A percentile compares a stretch with the other conserved stretches of the same genome.
Conservation (phyloP, 257 asterid species). For the Avicennia marina region DNA sequence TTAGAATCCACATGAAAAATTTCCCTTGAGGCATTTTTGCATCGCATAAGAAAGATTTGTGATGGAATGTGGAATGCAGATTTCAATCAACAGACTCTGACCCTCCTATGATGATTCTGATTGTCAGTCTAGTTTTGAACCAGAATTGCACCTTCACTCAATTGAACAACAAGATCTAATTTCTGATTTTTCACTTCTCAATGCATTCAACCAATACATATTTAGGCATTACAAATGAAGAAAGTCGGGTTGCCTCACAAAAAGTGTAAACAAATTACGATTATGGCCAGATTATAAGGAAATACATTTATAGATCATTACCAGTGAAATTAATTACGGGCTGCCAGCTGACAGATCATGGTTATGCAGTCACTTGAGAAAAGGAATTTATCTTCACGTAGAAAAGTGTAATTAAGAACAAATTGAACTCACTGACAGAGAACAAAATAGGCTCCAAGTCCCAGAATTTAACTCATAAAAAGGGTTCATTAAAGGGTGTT, state of each 20-base stretch:
- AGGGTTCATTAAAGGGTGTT: neutral
- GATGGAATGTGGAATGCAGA: neutral
- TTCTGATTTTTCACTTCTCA: neutral
- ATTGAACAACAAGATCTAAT: neutral
- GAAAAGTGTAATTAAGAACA: neutral
- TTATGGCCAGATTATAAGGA: neutral
- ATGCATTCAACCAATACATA: too few species aligned
- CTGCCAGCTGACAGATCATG: neutral
- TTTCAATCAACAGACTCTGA: neutral
- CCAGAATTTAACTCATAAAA: neutral
- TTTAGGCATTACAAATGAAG: too few species aligned
- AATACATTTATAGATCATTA: neutral
- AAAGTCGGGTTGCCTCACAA: neutral
- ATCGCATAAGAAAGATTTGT: neutral
- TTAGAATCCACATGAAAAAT: too few species aligned
- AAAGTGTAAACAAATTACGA: neutral
- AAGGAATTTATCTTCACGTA: neutral
- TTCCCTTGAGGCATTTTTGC: neutral
- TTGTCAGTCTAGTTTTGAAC: neutral
- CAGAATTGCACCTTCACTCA: too few species aligned
- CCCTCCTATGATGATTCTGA: neutral
- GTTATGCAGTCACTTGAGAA: neutral
- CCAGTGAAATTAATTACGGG: neutral
- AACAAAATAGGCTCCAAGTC: neutral
- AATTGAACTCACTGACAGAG: neutral